A percentile compares a stretch with the other conserved stretches of the same genome.
phyloP scores from a whole-genome alignment of 805 yeast species.

The Metschnikowia gelsemii region DNA sequence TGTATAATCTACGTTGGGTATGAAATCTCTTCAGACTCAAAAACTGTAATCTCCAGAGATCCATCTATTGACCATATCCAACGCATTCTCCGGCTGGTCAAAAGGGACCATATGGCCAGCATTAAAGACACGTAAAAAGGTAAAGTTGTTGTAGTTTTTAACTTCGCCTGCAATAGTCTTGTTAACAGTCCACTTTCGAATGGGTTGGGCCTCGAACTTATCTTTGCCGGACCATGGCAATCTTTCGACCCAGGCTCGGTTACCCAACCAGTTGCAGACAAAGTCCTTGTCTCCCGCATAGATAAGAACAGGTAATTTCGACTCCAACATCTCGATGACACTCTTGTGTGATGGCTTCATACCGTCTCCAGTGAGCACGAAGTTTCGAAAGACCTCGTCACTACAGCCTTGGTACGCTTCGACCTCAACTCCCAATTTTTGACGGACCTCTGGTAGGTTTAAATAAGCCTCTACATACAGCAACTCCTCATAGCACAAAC shows the following conservation, averaged over 20 bases:
- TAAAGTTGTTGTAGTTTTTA: conserved; percentile 68
- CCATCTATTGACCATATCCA: conserved; percentile 88
- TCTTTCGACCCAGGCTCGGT: conserved; percentile 74
- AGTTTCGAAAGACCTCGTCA: conserved; percentile 73
- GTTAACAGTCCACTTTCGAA: conserved; percentile 44
- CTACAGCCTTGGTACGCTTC: conserved; percentile 74
- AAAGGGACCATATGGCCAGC: conserved; percentile 98
- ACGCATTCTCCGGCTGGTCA: conserved; percentile 77
- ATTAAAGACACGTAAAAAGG: conserved; percentile 79
- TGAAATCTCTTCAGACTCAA: too few species aligned
- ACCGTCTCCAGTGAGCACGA: conserved; percentile 86
- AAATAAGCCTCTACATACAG: conserved; percentile 74
- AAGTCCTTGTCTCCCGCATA: conserved; percentile 94
- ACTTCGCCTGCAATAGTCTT: conserved; percentile 58
- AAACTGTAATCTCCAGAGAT: conserved; percentile 55
- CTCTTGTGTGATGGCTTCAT: conserved; percentile 83
- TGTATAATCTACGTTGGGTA: too few species aligned
- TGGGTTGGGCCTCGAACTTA: conserved; percentile 43
- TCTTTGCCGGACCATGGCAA: conserved; percentile 28
- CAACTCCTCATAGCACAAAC: conserved; percentile 77
- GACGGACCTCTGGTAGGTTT: conserved; percentile 72
- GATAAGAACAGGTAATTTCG: conserved; percentile 73
- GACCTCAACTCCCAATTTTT: conserved; percentile 89
- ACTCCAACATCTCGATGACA: conserved; percentile 60
- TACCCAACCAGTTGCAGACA: conserved; percentile 92